These are phyloP conservation scores for Lodderomyces theae DNA, from an alignment of 1,139 yeast genomes.

Conservation along the genomic window DNA sequence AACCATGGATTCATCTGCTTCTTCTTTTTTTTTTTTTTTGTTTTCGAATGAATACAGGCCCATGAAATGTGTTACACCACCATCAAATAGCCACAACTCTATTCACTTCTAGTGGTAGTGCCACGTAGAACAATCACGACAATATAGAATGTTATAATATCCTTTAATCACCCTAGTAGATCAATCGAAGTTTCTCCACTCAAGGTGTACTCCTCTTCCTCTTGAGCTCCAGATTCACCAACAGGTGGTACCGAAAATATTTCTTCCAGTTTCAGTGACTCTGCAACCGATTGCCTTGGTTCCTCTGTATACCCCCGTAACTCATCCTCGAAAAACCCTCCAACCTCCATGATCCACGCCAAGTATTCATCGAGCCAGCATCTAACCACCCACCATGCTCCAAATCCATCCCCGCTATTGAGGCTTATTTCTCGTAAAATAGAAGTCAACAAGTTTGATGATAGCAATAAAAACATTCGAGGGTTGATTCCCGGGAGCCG, in stretches of 20 bases:
- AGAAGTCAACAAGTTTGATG: slow-evolving; percentile 58
- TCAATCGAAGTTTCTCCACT: background rate
- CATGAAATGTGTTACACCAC: no score
- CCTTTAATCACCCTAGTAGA: background rate
- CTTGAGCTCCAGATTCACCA: background rate
- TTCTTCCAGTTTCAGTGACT: background rate
- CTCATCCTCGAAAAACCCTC: slow-evolving; percentile 55
- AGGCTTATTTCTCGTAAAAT: slow-evolving; percentile 64
- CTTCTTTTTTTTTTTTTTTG: no score
- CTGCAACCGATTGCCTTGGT: background rate
- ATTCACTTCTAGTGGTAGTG: no score
- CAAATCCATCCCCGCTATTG: slow-evolving; percentile 60
- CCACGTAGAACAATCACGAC: background rate
- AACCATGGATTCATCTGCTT: background rate
- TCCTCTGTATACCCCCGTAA: slow-evolving; percentile 11
- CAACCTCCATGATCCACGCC: slow-evolving; percentile 66
- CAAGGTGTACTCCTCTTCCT: background rate
- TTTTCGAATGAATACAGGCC: no score
- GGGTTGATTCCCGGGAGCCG: slow-evolving; percentile 50
- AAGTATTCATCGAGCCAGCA: slow-evolving; percentile 79
- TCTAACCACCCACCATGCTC: slow-evolving; percentile 75
- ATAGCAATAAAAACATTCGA: slow-evolving; percentile 52
- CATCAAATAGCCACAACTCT: no score
- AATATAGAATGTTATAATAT: background rate
- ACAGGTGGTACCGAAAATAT: background rate